Base-by-base conservation (phyloP, 2,329 filamentous ascomycete species). In the Penicillium sclerotiorum region DNA sequence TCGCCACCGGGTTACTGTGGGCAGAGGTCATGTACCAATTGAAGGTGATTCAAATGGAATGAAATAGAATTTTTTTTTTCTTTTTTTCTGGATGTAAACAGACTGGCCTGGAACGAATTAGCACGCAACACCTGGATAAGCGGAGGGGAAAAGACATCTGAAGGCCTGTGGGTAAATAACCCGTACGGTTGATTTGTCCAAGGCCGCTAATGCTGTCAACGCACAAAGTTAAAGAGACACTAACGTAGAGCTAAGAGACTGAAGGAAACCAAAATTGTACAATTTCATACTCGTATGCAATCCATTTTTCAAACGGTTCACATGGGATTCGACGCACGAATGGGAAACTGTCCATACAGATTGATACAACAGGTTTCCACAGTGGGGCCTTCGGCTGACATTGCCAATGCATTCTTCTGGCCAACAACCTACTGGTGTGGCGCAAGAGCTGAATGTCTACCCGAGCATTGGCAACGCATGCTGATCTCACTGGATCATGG, bases 281-380 rank as follows among this genome's bases (percentile, higher is more conserved):
- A n/a, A n/a, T n/a, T n/a, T n/a, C n/a, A 28, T 28, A 28, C 3
- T 7, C 25, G 25, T 2, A 8, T 28, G 9, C 25, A 28, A 28
- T 28, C 3, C 25, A 28, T 28, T n/a, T n/a, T n/a, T n/a, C 33
- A 17, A 6, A 7, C 30, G 15, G 28, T 49, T 46, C 43, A 52
- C 53, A 50, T 52, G 51, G 27, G n/a, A 43, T 47, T 52, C 27
- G 39, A 51, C 36, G 50, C 45, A 32, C 49, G 50, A 57, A 53
- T 55, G 33, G 53, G 40, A 47, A 23, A 20, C 28, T 22, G 2
- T 33, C 42, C 32, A 37, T 25, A 27, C n/a, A 15, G n/a, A n/a
- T n/a, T n/a, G n/a, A n/a, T n/a, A n/a, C n/a, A n/a, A n/a, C n/a
- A n/a, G n/a, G 13, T 13, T 20, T 23, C 21, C 13, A 12, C 15